Evolutionary conservation across 2,329 filamentous ascomycete genomes (phyloP), one percentile per base, ranked within the genome.

Genomic region (Paraphoma chrysanthemicola): DNA sequence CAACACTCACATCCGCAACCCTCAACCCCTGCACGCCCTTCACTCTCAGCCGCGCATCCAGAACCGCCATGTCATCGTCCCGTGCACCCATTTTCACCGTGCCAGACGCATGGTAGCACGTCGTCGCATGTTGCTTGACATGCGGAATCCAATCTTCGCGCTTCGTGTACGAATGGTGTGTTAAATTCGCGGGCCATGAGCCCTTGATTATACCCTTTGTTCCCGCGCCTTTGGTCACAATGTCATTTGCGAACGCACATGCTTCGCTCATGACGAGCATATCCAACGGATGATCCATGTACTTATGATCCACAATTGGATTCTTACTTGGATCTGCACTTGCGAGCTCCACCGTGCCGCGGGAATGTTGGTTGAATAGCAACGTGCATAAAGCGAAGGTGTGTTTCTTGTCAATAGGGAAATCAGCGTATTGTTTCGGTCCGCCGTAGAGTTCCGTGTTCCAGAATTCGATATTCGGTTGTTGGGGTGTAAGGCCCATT

Each of bases 391-490:
- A 82, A 6, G 82, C 81, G 59, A 89, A 89, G 0, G 81, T 82
- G 57, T 85, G 79, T 53, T 86, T 79, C 16, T 80, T 76, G 43
- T 86, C 79, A 2, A 79, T 73, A 0, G 86, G 86, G 51, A 82
- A 83, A 38, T 86, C 74, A 17, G 79, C 75, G 57, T 81, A 87
- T 56, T 87, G 83, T 60, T 85, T 86, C 0, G 86, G 85, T 0
- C 85, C 85, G 4, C 85, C 85, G 60, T 87, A 88, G 64, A 83
- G 84, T 66, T 88, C 86, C 0, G 86, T 88, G 31, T 80, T 85
- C 74, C 87, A 88, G 71, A 87, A 83, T 64, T 89, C 87, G 47
- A 87, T 69, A 63, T 88, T 86, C 0, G 87, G 85, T 65, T 89
- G 87, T 6, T 73, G 70, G 0, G 78, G 73, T 0, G 81, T 82